Base-by-base conservation (phyloP, 257 asterid species). In the Ophiorrhiza pumila region DNA sequence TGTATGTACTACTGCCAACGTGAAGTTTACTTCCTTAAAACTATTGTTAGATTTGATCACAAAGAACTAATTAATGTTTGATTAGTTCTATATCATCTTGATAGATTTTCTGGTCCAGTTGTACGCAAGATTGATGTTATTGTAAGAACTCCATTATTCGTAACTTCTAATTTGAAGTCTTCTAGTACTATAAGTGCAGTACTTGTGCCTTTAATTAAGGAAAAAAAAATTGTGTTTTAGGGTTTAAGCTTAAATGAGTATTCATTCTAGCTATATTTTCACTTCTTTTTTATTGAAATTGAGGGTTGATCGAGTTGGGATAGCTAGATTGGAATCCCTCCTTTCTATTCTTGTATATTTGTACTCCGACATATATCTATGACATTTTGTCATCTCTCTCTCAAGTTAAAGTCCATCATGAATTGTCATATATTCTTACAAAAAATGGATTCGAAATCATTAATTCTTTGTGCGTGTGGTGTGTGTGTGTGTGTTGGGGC, bases 71-170 rank as follows among this genome's bases (percentile, higher is more conserved):
- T 31, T 75, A 43, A 34, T 31, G 45, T 43, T 10, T 23, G 22
- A 22, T 42, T 74, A 50, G 37, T 57, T 41, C 37, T 58, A 39
- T 60, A 46, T 41, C 50, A 46, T 43, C 53, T 12, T 47, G 62
- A 60, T 61, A 47, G 69, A 72, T 25, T 27, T 45, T 60, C 68
- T 13, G 41, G 25, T 60, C 46, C 45, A 61, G 76, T 25, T 31
- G 29, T 25, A 46, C 47, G n/a, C n/a, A n/a, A n/a, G 23, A 42
- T 72, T 57, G 69, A 66, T 47, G 50, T 45, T 20, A 68, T 32
- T 57, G 74, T 75, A 58, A 75, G 79, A 67, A 57, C 69, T 61
- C 67, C 68, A 31, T 31, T 35, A 15, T 43, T 68, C 52, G 31
- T 57, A n/a, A n/a, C n/a, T 47, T 68, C 46, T 31, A 47, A 68